Evolutionary conservation across 2,329 filamentous ascomycete genomes (phyloP), one percentile per base, ranked within the genome.

Genomic region (Hortaea werneckii): DNA sequence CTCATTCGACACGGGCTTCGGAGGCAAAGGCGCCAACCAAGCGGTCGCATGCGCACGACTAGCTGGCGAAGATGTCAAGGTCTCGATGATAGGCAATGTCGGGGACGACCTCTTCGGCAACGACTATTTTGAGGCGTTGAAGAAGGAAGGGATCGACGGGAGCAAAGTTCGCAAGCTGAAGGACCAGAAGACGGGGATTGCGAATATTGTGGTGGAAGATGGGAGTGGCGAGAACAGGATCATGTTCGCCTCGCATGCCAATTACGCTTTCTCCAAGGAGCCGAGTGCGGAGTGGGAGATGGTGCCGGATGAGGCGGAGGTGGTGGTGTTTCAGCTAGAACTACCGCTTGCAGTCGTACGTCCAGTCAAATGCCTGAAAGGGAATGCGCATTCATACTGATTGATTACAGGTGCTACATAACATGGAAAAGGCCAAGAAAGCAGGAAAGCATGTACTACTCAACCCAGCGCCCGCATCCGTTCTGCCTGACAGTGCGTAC

Each of bases 21-120:
- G 90, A 58, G 90, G 92, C 47, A 98, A 98, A 70, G 90, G 90
- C 53, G 88, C 89, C 50, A 96, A 96, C 71, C 90, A 96, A 71
- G 89, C 88, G 49, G 85, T 95, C 46, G 55, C 52, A 46, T 57
- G 52, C 42, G 58, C 58, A 10, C 52, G 59, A n/a, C 56, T 61
- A 6, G 51, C 55, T 9, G 46, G 50, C 13, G 34, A 50, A 13
- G 49, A 54, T 54, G 64, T 72, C 29, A 60, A 67, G 34, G 71
- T 75, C 20, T 61, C 64, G 20, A 75, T 76, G 70, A 61, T 74
- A 5, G 72, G 72, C 9, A 67, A 68, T 34, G 70, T 75, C 1
- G 72, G 72, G 6, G 62, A 67, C 29, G 72, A 75, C 49, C 58
- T 63, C 32, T 74, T 64, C 50, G 68, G 55, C 13, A 51, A 42